Conservation (phyloP, 2,329 filamentous ascomycete genomes). For the Fusarium guadeloupense region DNA sequence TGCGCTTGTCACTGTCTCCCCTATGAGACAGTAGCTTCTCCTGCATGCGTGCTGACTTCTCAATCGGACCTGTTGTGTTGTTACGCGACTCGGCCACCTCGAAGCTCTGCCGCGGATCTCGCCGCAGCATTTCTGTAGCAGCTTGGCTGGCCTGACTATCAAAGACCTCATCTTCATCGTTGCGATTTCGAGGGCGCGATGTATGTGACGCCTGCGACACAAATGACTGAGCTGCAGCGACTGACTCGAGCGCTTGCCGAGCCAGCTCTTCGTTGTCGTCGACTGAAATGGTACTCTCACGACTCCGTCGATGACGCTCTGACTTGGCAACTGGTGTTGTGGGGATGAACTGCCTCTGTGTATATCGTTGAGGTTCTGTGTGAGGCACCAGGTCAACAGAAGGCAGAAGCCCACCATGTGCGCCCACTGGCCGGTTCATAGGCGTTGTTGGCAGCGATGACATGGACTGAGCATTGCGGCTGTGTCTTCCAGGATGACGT, state of each 20-base stretch:
- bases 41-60: constrained; percentile 58
- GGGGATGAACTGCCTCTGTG: constrained; percentile 52
- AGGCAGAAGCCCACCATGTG: constrained; percentile 65
- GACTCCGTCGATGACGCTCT: constrained; percentile 70
- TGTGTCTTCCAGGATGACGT: constrained; percentile 69
- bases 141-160: constrained; percentile 82
- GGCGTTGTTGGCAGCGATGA: constrained; percentile 87
- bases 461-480: constrained; percentile 80
- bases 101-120: constrained; percentile 63
- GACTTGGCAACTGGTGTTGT: constrained; percentile 56
- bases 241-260: constrained; percentile 62
- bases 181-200: constrained; percentile 41
- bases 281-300: constrained; percentile 86
- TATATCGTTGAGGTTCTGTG: constrained; percentile 63
- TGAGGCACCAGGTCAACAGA: constrained; percentile 70
- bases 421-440: constrained; percentile 59
- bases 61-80: constrained; percentile 56
- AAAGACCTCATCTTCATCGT: constrained; percentile 61
- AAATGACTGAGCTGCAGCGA: constrained; percentile 57
- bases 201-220: constrained; percentile 38
- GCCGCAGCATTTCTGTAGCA: constrained; percentile 77
- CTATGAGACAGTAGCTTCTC: constrained; percentile 61
- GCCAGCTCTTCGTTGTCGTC: constrained; percentile 68
- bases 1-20: constrained; percentile 60
- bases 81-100: constrained; percentile 58